Conservation (phyloP, 1,284 basidiomycete genomes). For the Malassezia furfur region DNA sequence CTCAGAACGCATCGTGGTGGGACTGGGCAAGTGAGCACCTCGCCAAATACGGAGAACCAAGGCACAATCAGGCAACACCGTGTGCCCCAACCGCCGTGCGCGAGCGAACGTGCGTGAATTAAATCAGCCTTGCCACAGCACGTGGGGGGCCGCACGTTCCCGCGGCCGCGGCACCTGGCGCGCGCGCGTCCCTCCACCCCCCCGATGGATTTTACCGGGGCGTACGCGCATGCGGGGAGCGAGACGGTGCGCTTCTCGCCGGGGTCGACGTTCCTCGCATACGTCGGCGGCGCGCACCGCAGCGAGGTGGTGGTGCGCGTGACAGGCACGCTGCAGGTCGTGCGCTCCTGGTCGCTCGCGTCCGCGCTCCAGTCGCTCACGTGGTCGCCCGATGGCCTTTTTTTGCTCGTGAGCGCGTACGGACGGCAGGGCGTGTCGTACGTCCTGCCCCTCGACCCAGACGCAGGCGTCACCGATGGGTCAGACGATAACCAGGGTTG, state of each 20-base stretch:
- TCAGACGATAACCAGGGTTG: constrained; percentile 34
- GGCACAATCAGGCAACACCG: not conserved
- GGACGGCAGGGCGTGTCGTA: constrained; percentile 23
- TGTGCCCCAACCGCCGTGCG: no score
- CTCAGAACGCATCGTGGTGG: not conserved
- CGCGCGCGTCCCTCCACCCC: not conserved
- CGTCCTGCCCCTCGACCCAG: constrained; percentile 35
- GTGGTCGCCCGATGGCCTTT: constrained; percentile 37
- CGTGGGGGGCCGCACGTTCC: not conserved
- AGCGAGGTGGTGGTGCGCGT: constrained; percentile 25
- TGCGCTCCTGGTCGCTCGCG: constrained; percentile 33
- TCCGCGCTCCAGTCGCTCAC: constrained; percentile 21
- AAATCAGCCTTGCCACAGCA: not conserved
- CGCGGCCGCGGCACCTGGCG: not conserved
- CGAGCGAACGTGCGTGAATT: not conserved
- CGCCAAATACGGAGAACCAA: not conserved
- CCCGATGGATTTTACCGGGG: constrained; percentile 37
- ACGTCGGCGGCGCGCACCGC: constrained; percentile 19
- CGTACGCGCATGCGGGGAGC: constrained; percentile 29
- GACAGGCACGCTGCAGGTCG: constrained; percentile 34
- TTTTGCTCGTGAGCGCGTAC: constrained; percentile 22
- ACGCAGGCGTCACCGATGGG: constrained; percentile 30
- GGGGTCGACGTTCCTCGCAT: constrained; percentile 39
- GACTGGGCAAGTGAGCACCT: not conserved
- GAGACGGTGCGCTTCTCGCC: constrained; percentile 36